Conservation (phyloP, 345 rosid species). For the Lenwebbia sp. region DNA sequence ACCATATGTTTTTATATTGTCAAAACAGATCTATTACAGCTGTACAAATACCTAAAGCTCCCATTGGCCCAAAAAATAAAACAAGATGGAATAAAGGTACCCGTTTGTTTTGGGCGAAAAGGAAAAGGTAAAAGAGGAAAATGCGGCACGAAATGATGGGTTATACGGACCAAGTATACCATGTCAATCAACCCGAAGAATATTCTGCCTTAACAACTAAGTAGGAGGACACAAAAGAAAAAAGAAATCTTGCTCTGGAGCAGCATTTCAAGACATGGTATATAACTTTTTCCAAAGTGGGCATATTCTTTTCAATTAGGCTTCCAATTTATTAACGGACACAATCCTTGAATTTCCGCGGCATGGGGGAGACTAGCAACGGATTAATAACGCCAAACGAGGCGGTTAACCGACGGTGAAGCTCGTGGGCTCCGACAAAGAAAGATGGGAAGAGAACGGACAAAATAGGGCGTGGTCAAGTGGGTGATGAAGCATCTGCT, state of each 20-base stretch:
- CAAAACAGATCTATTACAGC: neutral
- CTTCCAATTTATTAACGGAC: neutral
- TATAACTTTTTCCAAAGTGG: neutral
- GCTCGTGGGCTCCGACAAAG: neutral
- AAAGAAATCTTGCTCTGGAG: neutral
- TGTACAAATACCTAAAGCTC: neutral
- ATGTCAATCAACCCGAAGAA: neutral
- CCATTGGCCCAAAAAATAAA: neutral
- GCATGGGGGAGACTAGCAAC: neutral
- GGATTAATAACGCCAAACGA: neutral
- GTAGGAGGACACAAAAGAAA: neutral
- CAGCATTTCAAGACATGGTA: neutral
- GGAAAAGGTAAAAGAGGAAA: neutral
- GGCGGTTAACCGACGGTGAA: neutral
- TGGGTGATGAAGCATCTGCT: slow-evolving; percentile 19
- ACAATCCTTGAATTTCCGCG: neutral
- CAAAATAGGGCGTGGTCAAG: neutral
- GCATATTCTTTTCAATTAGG: neutral
- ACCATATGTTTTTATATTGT: neutral
- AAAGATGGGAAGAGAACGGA: neutral
- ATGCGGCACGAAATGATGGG: neutral
- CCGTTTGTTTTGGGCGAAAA: neutral
- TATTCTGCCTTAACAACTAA: neutral
- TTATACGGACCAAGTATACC: neutral
- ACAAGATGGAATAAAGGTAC: neutral